These are phyloP conservation scores for Coemansia sp. DNA, from an alignment of 192 early-diverging fungal species.

Conservation along the genomic window DNA sequence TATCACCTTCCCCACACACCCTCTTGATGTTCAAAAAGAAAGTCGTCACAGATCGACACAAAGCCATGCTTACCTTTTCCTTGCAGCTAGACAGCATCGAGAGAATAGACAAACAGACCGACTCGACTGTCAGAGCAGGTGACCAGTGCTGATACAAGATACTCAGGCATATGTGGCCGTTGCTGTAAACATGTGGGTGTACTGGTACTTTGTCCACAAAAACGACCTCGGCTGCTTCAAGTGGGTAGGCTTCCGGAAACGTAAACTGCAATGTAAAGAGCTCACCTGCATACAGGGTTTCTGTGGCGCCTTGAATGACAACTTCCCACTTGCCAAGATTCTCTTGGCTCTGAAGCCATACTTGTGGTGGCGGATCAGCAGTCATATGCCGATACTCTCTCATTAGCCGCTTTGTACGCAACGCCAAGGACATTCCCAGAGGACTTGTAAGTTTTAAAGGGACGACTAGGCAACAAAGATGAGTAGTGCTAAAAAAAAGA, in stretches of 20 bases:
- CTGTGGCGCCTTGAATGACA: constrained; percentile 64
- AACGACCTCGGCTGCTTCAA: constrained; percentile 75
- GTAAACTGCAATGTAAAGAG: constrained; percentile 62
- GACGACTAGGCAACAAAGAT: neutral
- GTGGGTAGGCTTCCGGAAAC: constrained; percentile 72
- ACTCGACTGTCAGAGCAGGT: constrained; percentile 84
- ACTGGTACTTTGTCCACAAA: constrained; percentile 67
- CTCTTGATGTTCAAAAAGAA: neutral
- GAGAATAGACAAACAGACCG: constrained; percentile 87
- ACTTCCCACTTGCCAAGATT: constrained; percentile 62
- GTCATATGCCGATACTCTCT: constrained; percentile 30
- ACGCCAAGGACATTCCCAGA: neutral
- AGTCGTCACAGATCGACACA: constrained; percentile 3
- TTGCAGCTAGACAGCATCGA: constrained; percentile 93
- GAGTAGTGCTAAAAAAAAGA: neutral
- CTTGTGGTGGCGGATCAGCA: constrained; percentile 15
- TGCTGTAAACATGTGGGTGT: constrained; percentile 83
- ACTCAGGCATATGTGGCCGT: constrained; percentile 96
- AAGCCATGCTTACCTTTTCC: constrained; percentile 60
- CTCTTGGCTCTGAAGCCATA: constrained; percentile 20
- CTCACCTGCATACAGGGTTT: constrained; percentile 69
- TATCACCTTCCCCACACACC: neutral
- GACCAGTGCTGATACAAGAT: constrained; percentile 96
- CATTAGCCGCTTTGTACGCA: constrained; percentile 36
- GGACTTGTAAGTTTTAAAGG: neutral